Base-by-base conservation (phyloP, 345 rosid genomes). In the Ricinus communis region DNA sequence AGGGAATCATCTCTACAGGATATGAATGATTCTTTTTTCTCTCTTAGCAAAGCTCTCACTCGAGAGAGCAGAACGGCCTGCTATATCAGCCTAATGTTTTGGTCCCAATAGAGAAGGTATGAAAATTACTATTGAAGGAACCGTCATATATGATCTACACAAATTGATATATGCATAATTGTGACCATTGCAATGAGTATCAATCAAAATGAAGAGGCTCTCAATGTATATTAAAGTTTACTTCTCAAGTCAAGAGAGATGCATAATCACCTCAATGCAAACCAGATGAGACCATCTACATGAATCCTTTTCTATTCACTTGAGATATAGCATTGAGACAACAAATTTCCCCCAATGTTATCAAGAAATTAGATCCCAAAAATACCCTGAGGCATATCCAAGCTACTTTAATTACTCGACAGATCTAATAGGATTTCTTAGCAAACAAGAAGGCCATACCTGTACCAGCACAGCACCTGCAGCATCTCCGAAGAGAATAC, bases 401-500 rank as follows among this genome's bases (percentile, higher is more conserved):
- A 22, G 65, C 68, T 0, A 47, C 46, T 45, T 3, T 7, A 60
- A 5, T n/a, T 12, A 16, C 49, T n/a, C n/a, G n/a, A 14, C 50
- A 57, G 33, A 46, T 4, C 47, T 43, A 43, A 4, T 43, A 43
- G 8, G 14, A 43, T 4, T 43, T 43, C 5, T 43, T 43, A 43
- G 47, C 47, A 43, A 43, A 69, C 18, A 61, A 51, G 62, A 11
- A 4, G 71, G 2, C 13, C 57, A 52, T 82, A 90, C 99, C 96
- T 95, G 97, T 68, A 95, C 80, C n/a, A 95, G 71, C 28, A 95
- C 96, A 40, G 99, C 99, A 60, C 97, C 99, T 11, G 97, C 99
- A 46, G 94, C 99, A 51, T 92, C 99, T 21, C 99, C 99, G 53
- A 95, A 92, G 46, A 95, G 90, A 68, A 95, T 95, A 70, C 97